A percentile compares a stretch with the other conserved stretches of the same genome.
Evolutionary conservation across 192 early-diverging fungal genomes (phyloP).

Genomic region (Linnemannia exigua): DNA sequence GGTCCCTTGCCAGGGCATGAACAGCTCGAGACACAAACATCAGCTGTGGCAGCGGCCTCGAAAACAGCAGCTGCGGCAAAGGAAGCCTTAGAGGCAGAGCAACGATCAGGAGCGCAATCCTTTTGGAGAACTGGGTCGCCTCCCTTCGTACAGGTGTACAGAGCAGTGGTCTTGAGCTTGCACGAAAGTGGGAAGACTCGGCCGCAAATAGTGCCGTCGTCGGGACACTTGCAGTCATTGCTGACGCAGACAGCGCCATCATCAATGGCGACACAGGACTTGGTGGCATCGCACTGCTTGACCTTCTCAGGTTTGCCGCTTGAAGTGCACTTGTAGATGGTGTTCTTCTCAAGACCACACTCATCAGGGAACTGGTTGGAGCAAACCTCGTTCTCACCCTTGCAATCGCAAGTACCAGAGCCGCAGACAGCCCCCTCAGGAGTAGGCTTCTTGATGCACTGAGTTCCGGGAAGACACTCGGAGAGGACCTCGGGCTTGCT

Average conservation of each 20-base stretch:
- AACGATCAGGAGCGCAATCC: background rate
- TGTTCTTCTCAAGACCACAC: background rate
- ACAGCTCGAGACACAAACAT: background rate
- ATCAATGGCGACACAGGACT: background rate
- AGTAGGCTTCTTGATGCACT: background rate
- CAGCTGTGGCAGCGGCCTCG: too few relatives aligned
- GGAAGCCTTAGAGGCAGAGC: background rate
- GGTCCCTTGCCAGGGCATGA: too few relatives aligned
- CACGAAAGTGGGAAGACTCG: background rate
- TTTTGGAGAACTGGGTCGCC: background rate
- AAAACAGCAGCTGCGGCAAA: conserved; percentile 4
- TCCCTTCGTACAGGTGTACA: conserved; percentile 5
- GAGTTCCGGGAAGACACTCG: background rate
- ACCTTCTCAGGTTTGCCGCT: background rate
- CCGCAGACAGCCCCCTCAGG: conserved; percentile 9
- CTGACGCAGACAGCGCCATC: background rate
- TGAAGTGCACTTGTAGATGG: conserved; percentile 4
- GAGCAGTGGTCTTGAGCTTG: background rate
- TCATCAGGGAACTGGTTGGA: background rate
- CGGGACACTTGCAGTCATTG: conserved; percentile 9
- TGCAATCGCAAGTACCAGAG: conserved; percentile 10
- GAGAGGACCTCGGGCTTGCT: background rate
- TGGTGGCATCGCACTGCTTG: background rate
- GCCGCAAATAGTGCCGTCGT: conserved; percentile 2
- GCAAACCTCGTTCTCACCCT: background rate